These are phyloP conservation scores for Ottelia alismoides DNA, from an alignment of 106 monocot genomes.

Conservation along the genomic window DNA sequence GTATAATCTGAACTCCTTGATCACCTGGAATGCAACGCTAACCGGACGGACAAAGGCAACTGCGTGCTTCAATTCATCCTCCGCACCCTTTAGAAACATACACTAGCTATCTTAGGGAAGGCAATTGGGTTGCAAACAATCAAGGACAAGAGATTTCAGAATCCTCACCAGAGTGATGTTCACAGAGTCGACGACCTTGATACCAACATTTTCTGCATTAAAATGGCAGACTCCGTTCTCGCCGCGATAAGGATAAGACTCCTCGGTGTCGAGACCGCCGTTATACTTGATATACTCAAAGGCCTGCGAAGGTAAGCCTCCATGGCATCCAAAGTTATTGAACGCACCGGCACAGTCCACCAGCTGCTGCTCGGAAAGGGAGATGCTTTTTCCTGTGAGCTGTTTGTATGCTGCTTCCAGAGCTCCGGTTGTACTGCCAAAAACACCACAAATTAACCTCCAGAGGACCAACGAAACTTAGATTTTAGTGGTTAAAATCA, in stretches of 20 bases:
- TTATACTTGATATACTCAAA: neutral
- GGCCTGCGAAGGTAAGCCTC: neutral
- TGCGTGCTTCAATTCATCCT: neutral
- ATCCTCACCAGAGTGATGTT: too few species aligned
- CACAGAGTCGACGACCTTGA: neutral
- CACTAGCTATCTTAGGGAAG: too few species aligned
- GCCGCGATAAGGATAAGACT: neutral
- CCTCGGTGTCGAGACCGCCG: neutral
- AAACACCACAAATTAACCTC: too few species aligned
- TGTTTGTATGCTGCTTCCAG: too few species aligned
- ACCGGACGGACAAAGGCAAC: neutral
- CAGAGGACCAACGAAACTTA: too few species aligned
- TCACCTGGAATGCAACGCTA: neutral
- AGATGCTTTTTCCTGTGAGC: slow-evolving; percentile 7
- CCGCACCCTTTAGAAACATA: neutral
- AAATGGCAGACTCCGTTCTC: neutral
- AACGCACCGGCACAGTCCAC: slow-evolving; percentile 1
- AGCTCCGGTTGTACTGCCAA: too few species aligned
- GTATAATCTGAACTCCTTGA: neutral
- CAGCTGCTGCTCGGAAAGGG: slow-evolving; percentile 1
- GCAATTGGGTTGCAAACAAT: too few species aligned
- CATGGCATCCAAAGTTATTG: neutral
- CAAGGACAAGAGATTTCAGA: too few species aligned
- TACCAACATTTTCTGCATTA: neutral
- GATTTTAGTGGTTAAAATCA: too few species aligned